Evolutionary conservation across 306 rosid species (phyloP), one percentile per base, ranked within the genome.

Genomic region (Malus orientalis): DNA sequence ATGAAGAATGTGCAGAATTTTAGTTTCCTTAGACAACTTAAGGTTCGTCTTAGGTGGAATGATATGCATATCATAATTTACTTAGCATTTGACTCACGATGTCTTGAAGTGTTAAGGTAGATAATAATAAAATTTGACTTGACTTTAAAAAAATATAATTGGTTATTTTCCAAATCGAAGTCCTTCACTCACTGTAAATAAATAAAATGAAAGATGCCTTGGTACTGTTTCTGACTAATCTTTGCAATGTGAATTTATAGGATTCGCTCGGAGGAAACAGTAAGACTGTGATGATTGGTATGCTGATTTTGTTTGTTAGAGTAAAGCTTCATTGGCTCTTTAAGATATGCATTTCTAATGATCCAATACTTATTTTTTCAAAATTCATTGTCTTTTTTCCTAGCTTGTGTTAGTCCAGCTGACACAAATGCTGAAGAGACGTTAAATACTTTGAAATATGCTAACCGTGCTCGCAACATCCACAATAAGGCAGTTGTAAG

Each of bases 341-440:
- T 53, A 33, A 57, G 40, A 69, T 55, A 5, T 58, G 36, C 57
- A 11, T 63, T 51, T 75, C 15, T 27, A 13, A 19, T 40, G 42
- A 10, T 15, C 19, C 47, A 10, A 33, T 63, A 64, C 60, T 54
- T 9, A 16, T 53, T 13, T 5, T 27, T 49, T 16, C 49, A 67
- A 71, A 68, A 57, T 60, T 76, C 38, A 18, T 81, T 76, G 63
- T 66, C 67, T 72, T 72, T 72, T 74, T 73, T 14, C 55, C 55
- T 81, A 96, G 99, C 99, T 64, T 96, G 99, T 85, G 99, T 91
- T 74, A 96, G 99, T 84, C 99, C 99, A 38, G 99, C 99, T 18
- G 99, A 96, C 77, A 88, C 99, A 70, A 96, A 96, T 88, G 98
- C 97, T 19, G 99, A 96, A 79, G 98, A 92, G 81, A 96, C 98